Base-by-base conservation (phyloP, 768 basidiomycete species). In the Agrocybe pediades region DNA sequence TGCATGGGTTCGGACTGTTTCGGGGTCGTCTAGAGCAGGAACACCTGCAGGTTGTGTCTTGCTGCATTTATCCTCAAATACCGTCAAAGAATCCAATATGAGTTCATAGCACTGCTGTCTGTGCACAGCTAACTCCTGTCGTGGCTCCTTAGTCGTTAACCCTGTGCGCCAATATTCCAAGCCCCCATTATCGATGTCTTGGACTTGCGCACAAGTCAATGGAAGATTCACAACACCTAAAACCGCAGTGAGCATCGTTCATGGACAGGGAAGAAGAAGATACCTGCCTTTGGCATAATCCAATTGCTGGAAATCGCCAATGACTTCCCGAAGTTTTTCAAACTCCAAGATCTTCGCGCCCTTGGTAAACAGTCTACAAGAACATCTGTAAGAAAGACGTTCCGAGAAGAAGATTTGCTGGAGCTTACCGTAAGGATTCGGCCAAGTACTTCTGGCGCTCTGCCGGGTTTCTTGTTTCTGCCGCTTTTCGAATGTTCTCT, bases 401-500 rank as follows among this genome's bases (percentile, higher is more conserved):
- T 44, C 20, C 9, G 49, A 30, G 26, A 5, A 29, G 9, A 24
- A 30, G n/a, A 48, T n/a, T n/a, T n/a, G n/a, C n/a, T n/a, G 11
- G 3, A 24, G 60, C 74, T 63, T 65, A 93, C 95, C 92, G 80
- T 42, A 98, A 71, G 0, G 96, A 94, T 71, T 98, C 95, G 25
- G 83, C 82, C 41, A 98, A 77, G 77, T 82, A 86, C 49, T 88
- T 87, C 52, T 88, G 85, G 49, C 86, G 81, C 65, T 98, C 95
- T 0, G 74, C 71, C 3, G 82, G 78, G 67, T 86, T 88, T 50
- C 82, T 77, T 17, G 90, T 86, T 64, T 94, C 92, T 21, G 89
- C 85, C 25, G 97, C 94, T 65, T 90, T 91, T 9, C 94, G 88
- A 29, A 97, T 79, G 61, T 90, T 94, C 73, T 99, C 97, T 66